Evolutionary conservation across 805 yeast genomes (phyloP).

Genomic region (Isabelozyma gotoi): DNA sequence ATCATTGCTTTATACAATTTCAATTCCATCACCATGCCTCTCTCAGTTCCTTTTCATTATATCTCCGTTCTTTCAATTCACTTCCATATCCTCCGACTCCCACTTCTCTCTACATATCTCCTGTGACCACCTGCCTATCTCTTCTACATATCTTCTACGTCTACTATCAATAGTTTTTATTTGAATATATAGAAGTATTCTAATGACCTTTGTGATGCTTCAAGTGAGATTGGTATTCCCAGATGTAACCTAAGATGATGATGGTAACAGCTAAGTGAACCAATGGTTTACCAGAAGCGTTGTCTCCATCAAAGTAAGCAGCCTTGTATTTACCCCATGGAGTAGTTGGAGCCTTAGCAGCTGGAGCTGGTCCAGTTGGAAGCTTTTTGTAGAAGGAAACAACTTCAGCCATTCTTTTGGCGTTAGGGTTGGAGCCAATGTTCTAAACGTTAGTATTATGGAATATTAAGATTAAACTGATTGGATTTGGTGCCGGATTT

Average conservation of each 20-base stretch:
- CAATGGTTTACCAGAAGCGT: constrained; percentile 81
- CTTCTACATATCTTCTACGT: too few species aligned
- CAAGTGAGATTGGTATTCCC: constrained; percentile 91
- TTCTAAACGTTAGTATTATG: constrained; percentile 48
- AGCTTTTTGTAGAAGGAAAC: constrained; percentile 93
- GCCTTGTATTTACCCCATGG: constrained; percentile 78
- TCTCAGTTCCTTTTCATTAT: too few species aligned
- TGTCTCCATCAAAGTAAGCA: constrained; percentile 80
- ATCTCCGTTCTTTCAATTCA: too few species aligned
- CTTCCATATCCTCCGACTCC: too few species aligned
- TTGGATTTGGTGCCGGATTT: too few species aligned
- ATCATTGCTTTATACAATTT: too few species aligned
- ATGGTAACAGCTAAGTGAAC: constrained; percentile 71
- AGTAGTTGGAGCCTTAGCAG: constrained; percentile 62
- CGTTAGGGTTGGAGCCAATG: constrained; percentile 93
- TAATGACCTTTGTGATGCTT: constrained; percentile 36
- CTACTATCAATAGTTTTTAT: background rate
- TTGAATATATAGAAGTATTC: background rate
- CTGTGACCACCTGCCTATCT: too few species aligned
- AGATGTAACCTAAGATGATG: constrained; percentile 77
- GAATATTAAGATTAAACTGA: too few species aligned
- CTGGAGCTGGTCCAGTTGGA: constrained; percentile 91
- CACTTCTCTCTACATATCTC: too few species aligned
- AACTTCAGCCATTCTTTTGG: constrained; percentile 93
- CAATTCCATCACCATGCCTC: too few species aligned